Base-by-base conservation (phyloP, 2,329 filamentous ascomycete genomes). In the Septoria linicola region DNA sequence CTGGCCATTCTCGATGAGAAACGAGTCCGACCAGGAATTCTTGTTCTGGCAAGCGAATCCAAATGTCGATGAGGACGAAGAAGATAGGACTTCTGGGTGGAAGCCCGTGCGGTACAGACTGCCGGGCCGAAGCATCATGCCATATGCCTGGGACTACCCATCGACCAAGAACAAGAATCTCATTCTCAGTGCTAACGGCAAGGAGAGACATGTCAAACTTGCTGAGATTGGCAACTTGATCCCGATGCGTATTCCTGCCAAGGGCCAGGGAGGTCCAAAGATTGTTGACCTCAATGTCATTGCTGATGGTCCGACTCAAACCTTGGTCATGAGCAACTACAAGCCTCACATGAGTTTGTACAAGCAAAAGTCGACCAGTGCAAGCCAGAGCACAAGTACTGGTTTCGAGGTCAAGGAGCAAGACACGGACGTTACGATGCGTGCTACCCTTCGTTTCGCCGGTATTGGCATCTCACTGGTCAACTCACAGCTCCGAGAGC, bases 1-100 rank as follows among this genome's bases (percentile, higher is more conserved):
- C 66, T 99, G 93, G 93, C 93, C 93, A 0, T 99, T 93, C 73
- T 96, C 91, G 0, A 96, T 99, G 85, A 87, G 93, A 59, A 99
- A 99, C 66, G 93, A 97, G 73, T 97, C 92, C 65, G 92, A 97
- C 64, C 87, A 87, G 19, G 93, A 97, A 66, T 97, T 97, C 70
- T 86, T 92, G 41, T 99, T 99, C 74, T 96, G 87, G 76, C 93
- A 99, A 70, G 88, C 89, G 14, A 86, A 97, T 63, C 93, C 93
- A 3, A 95, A 92, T 62, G 75, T 95, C 8, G 91, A 96, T 54
- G 91, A 97, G 56, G 91, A 96, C 54, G 91, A 92, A 49, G 86
- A 89, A 61, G 88, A 96, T 64, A 47, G 72, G 47, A 75, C 84
- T 50, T 91, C 88, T 46, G 89, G 89, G 3, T 99, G 93, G 89